Percentiles rank a stretch among this genome's conserved stretches.
Evolutionary conservation across 2,329 filamentous ascomycete genomes (phyloP).

Genomic region (Chaetothyriales sp.): DNA sequence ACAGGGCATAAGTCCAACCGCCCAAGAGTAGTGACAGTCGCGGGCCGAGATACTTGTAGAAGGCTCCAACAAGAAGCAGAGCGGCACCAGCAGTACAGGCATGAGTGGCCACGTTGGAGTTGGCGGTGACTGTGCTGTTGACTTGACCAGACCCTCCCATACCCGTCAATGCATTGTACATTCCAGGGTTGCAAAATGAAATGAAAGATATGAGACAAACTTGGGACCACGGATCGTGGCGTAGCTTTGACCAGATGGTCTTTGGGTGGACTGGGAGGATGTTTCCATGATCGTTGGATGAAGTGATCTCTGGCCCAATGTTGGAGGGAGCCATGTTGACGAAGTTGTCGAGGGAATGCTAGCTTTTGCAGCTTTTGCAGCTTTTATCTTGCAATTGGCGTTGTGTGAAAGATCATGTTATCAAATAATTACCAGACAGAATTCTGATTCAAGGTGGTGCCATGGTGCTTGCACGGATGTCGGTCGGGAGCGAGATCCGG

Average conservation of each 20-base stretch:
- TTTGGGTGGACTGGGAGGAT: neutral
- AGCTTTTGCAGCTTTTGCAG: no score
- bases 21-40: conserved; percentile 32
- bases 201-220: conserved; percentile 37
- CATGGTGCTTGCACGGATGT: no score
- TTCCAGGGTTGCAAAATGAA: conserved; percentile 24
- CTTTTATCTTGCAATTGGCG: no score
- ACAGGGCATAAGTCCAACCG: conserved; percentile 36
- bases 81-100: conserved; percentile 54
- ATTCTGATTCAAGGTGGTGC: no score
- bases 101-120: conserved; percentile 25
- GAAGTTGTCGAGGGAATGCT: no score
- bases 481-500: no score
- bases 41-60: conserved; percentile 27
- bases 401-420: no score
- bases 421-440: no score
- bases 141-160: conserved; percentile 47
- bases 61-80: conserved; percentile 45
- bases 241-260: neutral
- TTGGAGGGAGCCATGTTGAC: no score
- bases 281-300: no score
- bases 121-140: conserved; percentile 21
- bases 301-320: no score
- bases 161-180: conserved; percentile 50
- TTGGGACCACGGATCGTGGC: conserved; percentile 32